These are phyloP conservation scores for Hysterium pulicare DNA, from an alignment of 2,329 filamentous ascomycete species.

Conservation along the genomic window DNA sequence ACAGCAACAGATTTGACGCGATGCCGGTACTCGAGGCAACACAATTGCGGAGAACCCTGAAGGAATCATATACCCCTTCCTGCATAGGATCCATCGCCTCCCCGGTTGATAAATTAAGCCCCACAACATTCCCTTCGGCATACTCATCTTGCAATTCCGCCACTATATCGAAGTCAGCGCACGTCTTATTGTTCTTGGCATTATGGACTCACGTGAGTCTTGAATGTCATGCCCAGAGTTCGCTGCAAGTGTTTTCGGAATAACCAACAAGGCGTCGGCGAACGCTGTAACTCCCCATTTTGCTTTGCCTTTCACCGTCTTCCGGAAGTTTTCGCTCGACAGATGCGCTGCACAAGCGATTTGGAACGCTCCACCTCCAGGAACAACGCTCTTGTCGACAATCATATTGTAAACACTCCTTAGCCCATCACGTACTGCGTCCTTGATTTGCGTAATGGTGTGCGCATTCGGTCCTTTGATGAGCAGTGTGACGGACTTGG, in stretches of 20 bases:
- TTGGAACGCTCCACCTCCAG: constrained; percentile 93
- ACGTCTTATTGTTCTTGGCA: neutral
- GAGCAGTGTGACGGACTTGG: constrained; percentile 93
- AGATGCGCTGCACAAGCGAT: constrained; percentile 86
- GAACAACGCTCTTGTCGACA: constrained; percentile 93
- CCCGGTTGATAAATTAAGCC: constrained; percentile 80
- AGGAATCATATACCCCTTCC: constrained; percentile 92
- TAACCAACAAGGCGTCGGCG: constrained; percentile 88
- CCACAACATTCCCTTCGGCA: constrained; percentile 77
- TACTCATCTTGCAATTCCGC: constrained; percentile 83
- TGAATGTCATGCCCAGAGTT: constrained; percentile 97
- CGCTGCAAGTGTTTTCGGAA: constrained; percentile 94
- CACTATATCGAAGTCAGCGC: constrained; percentile 51
- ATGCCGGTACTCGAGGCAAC: constrained; percentile 93
- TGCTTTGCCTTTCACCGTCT: constrained; percentile 94
- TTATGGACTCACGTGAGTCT: constrained; percentile 72
- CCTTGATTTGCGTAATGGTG: constrained; percentile 94
- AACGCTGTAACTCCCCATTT: constrained; percentile 96
- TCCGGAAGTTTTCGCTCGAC: constrained; percentile 79
- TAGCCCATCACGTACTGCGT: constrained; percentile 91
- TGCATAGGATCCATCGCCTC: constrained; percentile 93
- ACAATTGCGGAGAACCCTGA: constrained; percentile 89
- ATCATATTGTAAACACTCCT: constrained; percentile 99
- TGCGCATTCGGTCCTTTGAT: constrained; percentile 98
- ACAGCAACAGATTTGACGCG: constrained; percentile 89